Base-by-base conservation (phyloP, 495 filamentous ascomycete genomes). In the Podospora sp. region DNA sequence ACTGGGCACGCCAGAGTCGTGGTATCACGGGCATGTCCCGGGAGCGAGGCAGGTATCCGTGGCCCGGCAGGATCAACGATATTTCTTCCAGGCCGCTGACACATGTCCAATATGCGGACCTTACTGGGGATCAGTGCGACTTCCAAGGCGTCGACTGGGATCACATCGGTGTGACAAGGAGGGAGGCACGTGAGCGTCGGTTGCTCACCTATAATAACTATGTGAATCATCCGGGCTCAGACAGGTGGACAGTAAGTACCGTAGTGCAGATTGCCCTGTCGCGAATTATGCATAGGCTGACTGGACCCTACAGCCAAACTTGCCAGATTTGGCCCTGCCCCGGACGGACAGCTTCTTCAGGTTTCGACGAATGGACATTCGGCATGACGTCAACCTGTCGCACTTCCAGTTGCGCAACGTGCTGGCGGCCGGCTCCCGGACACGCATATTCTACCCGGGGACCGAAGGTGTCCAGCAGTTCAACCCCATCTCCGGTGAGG, bases 351-450 rank as follows among this genome's bases (percentile, higher is more conserved):
- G 83, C 66, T 92, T 84, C 75, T 94, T 92, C 77, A 81, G 83
- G 18, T 95, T 90, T 68, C 85, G 86, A 21, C 82, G 86, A 27
- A 92, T 93, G 87, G 85, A 90, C 65, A 87, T 90, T 3, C 77
- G 80, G 40, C 84, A 85, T 27, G 84, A 87, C 51, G 85, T 91
- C 21, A 84, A 84, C 27, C 79, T 94, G 25, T 81, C 90, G 40
- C 94, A 97, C 76, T 97, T 96, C 71, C 94, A 98, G 71, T 85
- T 97, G 18, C 91, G 94, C 57, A 94, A 97, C 74, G 78, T 95
- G 1, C 82, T 98, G 65, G 89, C 89, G 2, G 85, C 88, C 58
- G 85, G 88, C 20, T 90, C 90, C 11, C 88, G 89, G 51, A 90
- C 90, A 57, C 88, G 92, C 57, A 79, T 91, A 49, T 93, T 90